Base-by-base conservation (phyloP, 306 rosid species). In the Echinosophora koreensis region DNA sequence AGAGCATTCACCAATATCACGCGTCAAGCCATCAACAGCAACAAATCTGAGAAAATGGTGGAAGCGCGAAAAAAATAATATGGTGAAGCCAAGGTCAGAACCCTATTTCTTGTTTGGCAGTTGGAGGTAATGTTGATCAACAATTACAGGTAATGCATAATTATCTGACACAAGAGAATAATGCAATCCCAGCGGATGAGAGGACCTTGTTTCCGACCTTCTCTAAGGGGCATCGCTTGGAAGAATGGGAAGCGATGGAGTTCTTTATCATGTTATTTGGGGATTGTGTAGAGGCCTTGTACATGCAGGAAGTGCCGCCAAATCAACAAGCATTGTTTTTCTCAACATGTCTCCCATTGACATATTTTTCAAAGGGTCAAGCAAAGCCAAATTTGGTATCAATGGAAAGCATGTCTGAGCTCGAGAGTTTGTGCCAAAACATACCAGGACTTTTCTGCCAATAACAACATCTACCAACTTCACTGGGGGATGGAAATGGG, bases 381-480 rank as follows among this genome's bases (percentile, higher is more conserved):
- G 8, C 0, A 91, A 83, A 28, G 92, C 71, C 2, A 94, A 91
- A 37, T 91, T 87, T 52, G 65, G 86, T 1, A 91, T 94, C 74
- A 90, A 88, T 56, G 96, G 96, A 4, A 94, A 91, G 70, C 94
- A 94, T 52, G 90, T 87, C 0, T 94, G 98, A 92, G 92, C 87
- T 8, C 22, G 98, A 9, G 88, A 84, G 51, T 94, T 85, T 59
- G 88, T 87, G 15, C 94, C 97, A 0, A 93, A 84, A 51, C 80
- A 77, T 4, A 3, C 83, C 0, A 69, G 8, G 47, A 15, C 50
- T 2, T 16, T 66, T 60, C 46, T 73, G 11, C 59, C 59, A 2
- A 39, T 41, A 7, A 3, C 67, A 61, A 5, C 18, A 44, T 0
- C 3, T 3, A 44, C 10, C 50, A 41, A 13, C 59, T 18, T 22